Evolutionary conservation across 352 stramenopile species (phyloP).

Genomic region (Phytopythium aichiense): DNA sequence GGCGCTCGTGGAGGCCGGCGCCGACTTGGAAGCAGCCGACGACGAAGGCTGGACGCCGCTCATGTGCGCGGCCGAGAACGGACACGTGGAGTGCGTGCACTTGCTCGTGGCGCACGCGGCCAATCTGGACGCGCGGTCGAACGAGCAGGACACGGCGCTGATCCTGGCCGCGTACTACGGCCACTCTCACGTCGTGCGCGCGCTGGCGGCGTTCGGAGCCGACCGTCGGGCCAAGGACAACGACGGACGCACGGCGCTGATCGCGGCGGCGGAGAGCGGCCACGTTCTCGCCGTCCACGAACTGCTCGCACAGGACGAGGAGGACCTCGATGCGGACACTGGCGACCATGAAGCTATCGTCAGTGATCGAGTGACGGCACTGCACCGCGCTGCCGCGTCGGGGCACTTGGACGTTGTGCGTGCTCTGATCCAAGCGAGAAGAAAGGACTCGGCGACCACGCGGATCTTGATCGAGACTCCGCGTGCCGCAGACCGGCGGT

Average conservation of each 20-base stretch:
- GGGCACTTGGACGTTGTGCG: slow-evolving; percentile 4
- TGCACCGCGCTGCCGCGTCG: not conserved
- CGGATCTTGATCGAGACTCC: not conserved
- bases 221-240: slow-evolving; percentile 9
- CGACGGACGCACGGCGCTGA: slow-evolving; percentile 14
- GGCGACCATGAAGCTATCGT: not conserved
- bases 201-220: slow-evolving; percentile 14
- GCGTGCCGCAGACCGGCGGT: not conserved
- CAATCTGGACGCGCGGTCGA: slow-evolving; percentile 18
- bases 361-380: not conserved
- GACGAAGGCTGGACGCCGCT: slow-evolving; percentile 51
- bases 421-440: not conserved
- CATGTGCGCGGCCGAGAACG: slow-evolving; percentile 59
- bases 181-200: slow-evolving; percentile 9
- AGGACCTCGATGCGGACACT: not conserved
- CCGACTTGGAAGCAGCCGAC: slow-evolving; percentile 44
- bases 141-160: slow-evolving; percentile 13
- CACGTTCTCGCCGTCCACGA: not conserved
- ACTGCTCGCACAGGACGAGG: not conserved
- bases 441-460: not conserved
- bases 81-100: slow-evolving; percentile 34
- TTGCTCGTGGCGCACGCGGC: slow-evolving; percentile 35
- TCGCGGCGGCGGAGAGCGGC: slow-evolving; percentile 5
- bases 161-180: slow-evolving; percentile 20
- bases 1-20: slow-evolving; percentile 13